Evolutionary conservation across 768 basidiomycete genomes (phyloP).

Genomic region (Rhizopogon rudus): DNA sequence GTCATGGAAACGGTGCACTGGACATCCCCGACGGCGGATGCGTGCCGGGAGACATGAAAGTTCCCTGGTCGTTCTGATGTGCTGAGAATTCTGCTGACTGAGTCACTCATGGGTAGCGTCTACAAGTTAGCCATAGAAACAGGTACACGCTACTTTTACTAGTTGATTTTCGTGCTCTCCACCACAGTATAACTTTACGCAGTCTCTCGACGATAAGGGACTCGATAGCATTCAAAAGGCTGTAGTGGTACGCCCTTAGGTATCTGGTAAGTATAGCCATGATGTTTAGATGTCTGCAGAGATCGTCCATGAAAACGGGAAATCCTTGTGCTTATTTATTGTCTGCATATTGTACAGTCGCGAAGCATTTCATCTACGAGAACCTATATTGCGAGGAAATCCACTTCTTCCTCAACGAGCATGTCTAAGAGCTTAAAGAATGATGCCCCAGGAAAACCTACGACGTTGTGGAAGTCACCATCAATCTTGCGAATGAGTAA

Average conservation of each 20-base stretch:
- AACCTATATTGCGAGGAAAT: conserved; percentile 45
- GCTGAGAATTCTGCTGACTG: not conserved
- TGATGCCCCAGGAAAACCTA: conserved; percentile 87
- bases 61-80: not conserved
- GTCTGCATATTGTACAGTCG: not conserved
- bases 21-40: not conserved
- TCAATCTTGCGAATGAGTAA: conserved; percentile 80
- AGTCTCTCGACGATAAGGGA: too few relatives aligned
- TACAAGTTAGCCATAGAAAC: too few relatives aligned
- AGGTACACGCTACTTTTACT: too few relatives aligned
- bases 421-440: conserved; percentile 72
- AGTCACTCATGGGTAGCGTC: not conserved
- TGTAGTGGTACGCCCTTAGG: too few relatives aligned
- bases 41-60: not conserved
- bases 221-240: too few relatives aligned
- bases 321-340: not conserved
- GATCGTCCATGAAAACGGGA: not conserved
- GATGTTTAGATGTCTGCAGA: too few relatives aligned
- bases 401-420: conserved; percentile 70
- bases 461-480: conserved; percentile 87
- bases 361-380: not conserved
- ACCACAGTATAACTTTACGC: too few relatives aligned
- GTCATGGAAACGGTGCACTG: conserved; percentile 8
- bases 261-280: too few relatives aligned
- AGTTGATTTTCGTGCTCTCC: too few relatives aligned